These are phyloP conservation scores for Candida nonsorbophila DNA, from an alignment of 805 yeast species.

Conservation along the genomic window DNA sequence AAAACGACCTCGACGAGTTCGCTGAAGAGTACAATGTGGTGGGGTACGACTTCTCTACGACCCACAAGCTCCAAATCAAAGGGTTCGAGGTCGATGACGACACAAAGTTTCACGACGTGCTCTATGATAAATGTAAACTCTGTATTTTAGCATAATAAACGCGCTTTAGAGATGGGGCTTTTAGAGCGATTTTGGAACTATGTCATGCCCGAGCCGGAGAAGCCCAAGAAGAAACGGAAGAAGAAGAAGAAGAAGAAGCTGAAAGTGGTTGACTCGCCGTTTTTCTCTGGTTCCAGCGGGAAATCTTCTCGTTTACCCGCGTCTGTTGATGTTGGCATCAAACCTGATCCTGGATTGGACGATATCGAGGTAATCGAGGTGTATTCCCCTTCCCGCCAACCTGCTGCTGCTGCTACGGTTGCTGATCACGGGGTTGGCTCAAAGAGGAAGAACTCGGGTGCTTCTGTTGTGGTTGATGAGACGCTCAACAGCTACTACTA, in stretches of 20 bases:
- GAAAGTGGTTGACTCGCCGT: neutral
- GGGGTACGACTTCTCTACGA: conserved; percentile 20
- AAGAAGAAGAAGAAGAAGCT: neutral
- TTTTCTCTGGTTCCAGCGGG: no score
- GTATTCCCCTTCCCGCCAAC: no score
- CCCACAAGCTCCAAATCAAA: conserved; percentile 20
- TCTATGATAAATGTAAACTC: conserved; percentile 40
- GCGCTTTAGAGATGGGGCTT: conserved; percentile 2
- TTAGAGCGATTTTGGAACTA: conserved; percentile 1
- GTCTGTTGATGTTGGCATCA: no score
- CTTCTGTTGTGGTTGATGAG: no score
- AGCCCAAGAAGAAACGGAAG: neutral
- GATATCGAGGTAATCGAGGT: no score
- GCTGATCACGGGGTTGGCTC: no score
- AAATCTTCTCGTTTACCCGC: no score
- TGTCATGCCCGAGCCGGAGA: conserved; percentile 1
- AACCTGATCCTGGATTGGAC: no score
- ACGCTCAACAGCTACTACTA: no score
- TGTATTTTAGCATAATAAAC: conserved; percentile 19
- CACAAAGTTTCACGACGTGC: conserved; percentile 30
- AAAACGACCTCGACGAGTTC: conserved; percentile 39
- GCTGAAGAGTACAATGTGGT: conserved; percentile 22
- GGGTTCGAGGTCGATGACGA: conserved; percentile 35
- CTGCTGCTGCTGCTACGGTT: no score
- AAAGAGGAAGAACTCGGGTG: no score